These are phyloP conservation scores for Paspalum vaginatum DNA, from an alignment of 176 grass and related monocot genomes.

Conservation along the genomic window DNA sequence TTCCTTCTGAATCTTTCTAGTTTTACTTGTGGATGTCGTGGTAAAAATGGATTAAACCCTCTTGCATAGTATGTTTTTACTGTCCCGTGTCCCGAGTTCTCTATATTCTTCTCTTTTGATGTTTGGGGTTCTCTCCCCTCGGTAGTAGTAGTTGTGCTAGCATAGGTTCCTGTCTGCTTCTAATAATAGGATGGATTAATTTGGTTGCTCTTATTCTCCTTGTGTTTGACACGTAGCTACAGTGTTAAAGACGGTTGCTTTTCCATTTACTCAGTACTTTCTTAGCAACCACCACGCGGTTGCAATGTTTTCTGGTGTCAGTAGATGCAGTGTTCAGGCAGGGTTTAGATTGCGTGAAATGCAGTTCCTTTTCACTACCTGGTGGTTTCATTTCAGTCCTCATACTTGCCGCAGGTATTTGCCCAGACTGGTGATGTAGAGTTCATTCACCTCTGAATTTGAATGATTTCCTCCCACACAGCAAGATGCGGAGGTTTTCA, in stretches of 20 bases:
- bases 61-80: background rate
- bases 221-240: no score
- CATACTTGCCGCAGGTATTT: constrained; percentile 25
- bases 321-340: background rate
- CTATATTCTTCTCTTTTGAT: background rate
- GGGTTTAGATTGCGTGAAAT: background rate
- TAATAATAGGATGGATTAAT: no score
- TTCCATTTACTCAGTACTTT: background rate
- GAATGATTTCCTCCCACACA: background rate
- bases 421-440: constrained; percentile 28
- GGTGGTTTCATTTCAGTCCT: background rate
- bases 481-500: constrained; percentile 31
- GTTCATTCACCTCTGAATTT: constrained; percentile 31
- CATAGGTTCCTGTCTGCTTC: no score
- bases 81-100: background rate
- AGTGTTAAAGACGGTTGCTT: background rate
- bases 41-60: no score
- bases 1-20: background rate
- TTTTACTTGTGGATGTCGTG: no score
- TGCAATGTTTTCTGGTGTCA: background rate
- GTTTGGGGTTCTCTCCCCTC: background rate
- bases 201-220: no score
- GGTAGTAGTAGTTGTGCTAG: no score
- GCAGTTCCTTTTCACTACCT: background rate
- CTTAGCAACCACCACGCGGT: background rate